Base-by-base conservation (phyloP, 2,329 filamentous ascomycete genomes). In the Apiospora aurea region DNA sequence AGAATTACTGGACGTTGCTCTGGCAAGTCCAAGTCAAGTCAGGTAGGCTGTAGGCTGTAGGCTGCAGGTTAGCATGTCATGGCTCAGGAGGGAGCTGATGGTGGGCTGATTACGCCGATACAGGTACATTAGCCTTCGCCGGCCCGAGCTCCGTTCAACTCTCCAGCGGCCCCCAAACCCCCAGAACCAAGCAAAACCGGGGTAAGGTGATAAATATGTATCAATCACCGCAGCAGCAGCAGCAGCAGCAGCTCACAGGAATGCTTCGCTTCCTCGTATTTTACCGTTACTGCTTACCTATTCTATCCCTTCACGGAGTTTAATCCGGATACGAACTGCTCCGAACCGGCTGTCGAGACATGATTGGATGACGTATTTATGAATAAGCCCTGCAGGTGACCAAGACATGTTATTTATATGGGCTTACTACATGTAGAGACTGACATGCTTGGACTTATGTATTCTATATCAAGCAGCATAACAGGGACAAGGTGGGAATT, bases 91-190 rank as follows among this genome's bases (percentile, higher is more conserved):
- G 57, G 57, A 64, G 57, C 29, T 64, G 57, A 64, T 41, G 34
- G 57, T 64, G 57, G 57, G 57, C 57, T 64, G 57, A 64, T n/a
- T 64, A 34, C 57, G 57, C 57, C 34, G 29, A 64, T 41, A 64
- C 57, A 41, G 57, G 16, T 38, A 61, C 26, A 64, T 64, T 64
- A 64, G 57, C 34, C 21, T 64, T 41, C 34, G 21, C 57, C 29
- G 57, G 34, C 57, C 57, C 57, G 57, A 64, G 57, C 57, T 64
- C 29, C 57, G 34, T 41, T 41, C 21, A 64, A 64, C 29, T 41
- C n/a, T n/a, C 57, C n/a, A n/a, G 57, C 57, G 4, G 38, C 57
- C 34, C 57, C 57, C 34, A 64, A n/a, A 14, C 11, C 26, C 26
- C 26, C 26, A 29, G n/a, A 34, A 4, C 21, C 24, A 29, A 21